A percentile compares a stretch with the other conserved stretches of the same genome.
These are phyloP conservation scores for Ophiostoma sp. DNA, from an alignment of 2,329 filamentous ascomycete genomes.

Conservation along the genomic window DNA sequence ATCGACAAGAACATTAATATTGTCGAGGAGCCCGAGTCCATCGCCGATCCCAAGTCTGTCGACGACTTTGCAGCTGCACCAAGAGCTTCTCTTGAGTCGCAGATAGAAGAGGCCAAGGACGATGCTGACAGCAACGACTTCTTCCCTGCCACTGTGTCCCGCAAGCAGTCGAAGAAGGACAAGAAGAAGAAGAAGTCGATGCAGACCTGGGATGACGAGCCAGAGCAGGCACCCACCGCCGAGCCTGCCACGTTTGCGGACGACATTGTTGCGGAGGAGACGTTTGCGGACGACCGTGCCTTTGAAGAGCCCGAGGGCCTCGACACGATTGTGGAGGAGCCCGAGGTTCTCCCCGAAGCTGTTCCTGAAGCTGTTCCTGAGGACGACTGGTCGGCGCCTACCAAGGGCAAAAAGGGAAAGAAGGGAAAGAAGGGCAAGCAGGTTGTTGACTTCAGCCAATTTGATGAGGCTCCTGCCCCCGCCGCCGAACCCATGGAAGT, in stretches of 20 bases:
- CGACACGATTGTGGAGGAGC: slow-evolving; percentile 16
- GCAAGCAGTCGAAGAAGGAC: slow-evolving; percentile 26
- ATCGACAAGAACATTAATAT: neutral
- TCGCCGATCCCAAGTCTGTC: neutral
- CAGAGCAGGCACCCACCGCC: neutral
- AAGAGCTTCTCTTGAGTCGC: neutral
- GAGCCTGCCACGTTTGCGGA: neutral
- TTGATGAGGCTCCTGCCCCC: too few relatives aligned
- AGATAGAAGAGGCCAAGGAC: neutral
- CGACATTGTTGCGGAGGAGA: neutral
- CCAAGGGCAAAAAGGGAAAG: slow-evolving; percentile 22
- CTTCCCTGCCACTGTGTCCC: neutral
- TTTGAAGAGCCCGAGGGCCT: neutral
- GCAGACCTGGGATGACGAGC: slow-evolving; percentile 16
- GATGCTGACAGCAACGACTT: neutral
- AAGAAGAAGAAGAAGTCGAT: slow-evolving; percentile 24
- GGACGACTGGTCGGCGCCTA: slow-evolving; percentile 12
- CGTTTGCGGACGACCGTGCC: neutral
- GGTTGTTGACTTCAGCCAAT: neutral
- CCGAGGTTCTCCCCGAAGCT: neutral
- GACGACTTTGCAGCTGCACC: neutral
- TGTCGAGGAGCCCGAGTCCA: slow-evolving; percentile 1
- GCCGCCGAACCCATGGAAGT: neutral
- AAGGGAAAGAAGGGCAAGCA: slow-evolving; percentile 19
- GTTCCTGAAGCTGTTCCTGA: neutral